These are phyloP conservation scores for Dipteronia sinensis DNA, from an alignment of 345 rosid genomes.

Conservation along the genomic window DNA sequence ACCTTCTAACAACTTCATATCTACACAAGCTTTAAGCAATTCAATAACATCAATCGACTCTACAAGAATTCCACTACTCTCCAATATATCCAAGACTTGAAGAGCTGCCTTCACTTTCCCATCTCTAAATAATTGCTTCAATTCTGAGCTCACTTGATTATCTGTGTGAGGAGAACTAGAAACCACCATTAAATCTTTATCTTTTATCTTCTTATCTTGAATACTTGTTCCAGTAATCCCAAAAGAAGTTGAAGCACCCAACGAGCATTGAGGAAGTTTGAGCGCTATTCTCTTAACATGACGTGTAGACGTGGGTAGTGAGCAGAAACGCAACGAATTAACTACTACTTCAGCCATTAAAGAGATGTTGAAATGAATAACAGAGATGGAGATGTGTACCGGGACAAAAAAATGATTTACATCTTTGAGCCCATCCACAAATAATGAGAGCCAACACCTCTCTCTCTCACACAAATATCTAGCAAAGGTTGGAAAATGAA, in stretches of 20 bases:
- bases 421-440: neutral
- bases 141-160: neutral
- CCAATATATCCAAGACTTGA: conserved; percentile 7
- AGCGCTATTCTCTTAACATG: neutral
- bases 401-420: neutral
- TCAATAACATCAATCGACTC: neutral
- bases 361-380: neutral
- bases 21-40: conserved; percentile 15
- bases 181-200: neutral
- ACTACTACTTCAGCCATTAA: conserved; percentile 2
- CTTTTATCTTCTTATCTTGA: neutral
- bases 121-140: conserved; percentile 6
- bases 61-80: neutral
- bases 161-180: conserved; percentile 1
- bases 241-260: neutral
- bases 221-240: neutral
- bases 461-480: neutral
- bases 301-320: neutral
- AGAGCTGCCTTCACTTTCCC: conserved; percentile 10
- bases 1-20: conserved; percentile 16
- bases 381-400: neutral
- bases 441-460: neutral
- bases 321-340: neutral
- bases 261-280: neutral
- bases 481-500: neutral